A percentile compares a stretch with the other conserved stretches of the same genome.
Evolutionary conservation across 306 rosid genomes (phyloP).

Genomic region (Castanospermum australe): DNA sequence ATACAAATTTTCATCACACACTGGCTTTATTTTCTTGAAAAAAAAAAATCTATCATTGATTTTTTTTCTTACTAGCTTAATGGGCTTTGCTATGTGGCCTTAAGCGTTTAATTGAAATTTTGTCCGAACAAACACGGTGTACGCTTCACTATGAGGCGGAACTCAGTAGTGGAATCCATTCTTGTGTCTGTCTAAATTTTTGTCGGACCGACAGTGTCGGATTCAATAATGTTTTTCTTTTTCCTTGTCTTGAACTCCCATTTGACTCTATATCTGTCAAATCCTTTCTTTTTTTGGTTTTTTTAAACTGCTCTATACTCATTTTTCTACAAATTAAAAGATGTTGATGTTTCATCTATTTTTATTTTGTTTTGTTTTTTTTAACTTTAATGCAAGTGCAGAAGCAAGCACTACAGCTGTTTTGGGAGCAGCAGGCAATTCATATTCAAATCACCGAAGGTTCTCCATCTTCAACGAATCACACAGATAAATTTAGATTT

Average conservation of each 20-base stretch:
- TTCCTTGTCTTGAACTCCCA: background rate
- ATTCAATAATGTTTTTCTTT: no score
- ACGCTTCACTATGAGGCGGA: no score
- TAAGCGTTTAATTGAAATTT: no score
- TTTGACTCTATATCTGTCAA: background rate
- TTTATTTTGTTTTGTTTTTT: background rate
- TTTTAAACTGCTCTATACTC: background rate
- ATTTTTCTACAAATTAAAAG: background rate
- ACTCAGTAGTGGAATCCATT: no score
- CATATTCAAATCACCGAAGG: constrained; percentile 32
- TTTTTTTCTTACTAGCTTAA: no score
- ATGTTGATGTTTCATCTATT: background rate
- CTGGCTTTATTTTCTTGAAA: background rate
- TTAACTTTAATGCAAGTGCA: background rate
- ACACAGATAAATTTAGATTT: background rate
- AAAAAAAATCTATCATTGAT: background rate
- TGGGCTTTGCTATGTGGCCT: no score
- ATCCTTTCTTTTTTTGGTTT: background rate
- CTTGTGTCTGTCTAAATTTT: no score
- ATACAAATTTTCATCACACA: background rate
- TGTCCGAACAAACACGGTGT: no score
- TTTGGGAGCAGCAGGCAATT: constrained; percentile 28
- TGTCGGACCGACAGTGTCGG: no score
- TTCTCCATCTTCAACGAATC: background rate
- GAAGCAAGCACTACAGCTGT: background rate